Evolutionary conservation across 768 basidiomycete genomes (phyloP), one percentile per base, ranked within the genome.

Genomic region (Boletus pseudo-olivaceus): DNA sequence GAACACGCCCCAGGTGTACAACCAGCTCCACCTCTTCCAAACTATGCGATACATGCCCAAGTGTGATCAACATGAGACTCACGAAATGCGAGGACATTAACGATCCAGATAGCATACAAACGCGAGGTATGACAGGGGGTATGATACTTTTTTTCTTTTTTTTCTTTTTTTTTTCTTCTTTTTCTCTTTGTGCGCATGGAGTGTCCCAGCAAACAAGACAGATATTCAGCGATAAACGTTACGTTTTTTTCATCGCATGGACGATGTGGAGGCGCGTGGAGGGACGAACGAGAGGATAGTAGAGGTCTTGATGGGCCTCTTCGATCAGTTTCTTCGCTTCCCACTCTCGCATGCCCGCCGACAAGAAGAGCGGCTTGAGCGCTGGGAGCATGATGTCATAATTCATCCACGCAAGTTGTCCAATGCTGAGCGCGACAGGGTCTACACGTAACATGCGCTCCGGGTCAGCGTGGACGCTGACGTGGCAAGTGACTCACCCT

Each of bases 31-130:
- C 30, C 30, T 43, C 37, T 19, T 27, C 12, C 26, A 20, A 38
- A 45, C 50, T 47, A 56, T 48, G 47, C 19, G 37, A 50, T 47
- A 67, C 53, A 54, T 45, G 47, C 38, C 44, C 44, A 46, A 47
- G 46, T 29, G n/a, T 40, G 43, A 57, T 42, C 44, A 33, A 34
- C 45, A 53, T 50, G 51, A 55, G 38, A 62, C 60, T 54, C 60
- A 85, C 79, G 79, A 84, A 88, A 86, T 79, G 81, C 82, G 76
- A 85, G 85, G 84, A 82, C 82, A 90, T 88, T 88, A 89, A 89
- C 88, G 82, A 90, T 42, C 84, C 80, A 67, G 68, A 71, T 67
- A 68, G 62, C 43, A 60, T 62, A 63, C 47, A 56, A 20, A 48
- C 41, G 30, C 47, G 32, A 55, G 40, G 42, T 55, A 51, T 53